Evolutionary conservation across 495 filamentous ascomycete species (phyloP), one percentile per base, ranked within the genome.

Genomic region (Talaromyces stipitatus): DNA sequence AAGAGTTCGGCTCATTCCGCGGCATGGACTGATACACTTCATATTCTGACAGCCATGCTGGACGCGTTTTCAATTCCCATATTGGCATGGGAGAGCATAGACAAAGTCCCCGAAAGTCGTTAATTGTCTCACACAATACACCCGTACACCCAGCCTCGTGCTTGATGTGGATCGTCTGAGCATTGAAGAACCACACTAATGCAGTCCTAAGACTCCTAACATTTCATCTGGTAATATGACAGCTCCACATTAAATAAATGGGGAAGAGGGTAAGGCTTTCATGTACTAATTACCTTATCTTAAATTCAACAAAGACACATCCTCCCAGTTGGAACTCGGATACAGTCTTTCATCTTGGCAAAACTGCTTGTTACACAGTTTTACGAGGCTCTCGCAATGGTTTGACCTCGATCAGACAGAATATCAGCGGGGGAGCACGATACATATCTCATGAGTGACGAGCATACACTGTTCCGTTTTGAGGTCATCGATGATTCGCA

Each of bases 401-500:
- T 3, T 24, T 24, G 28, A 32, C 47, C 7, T 29, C 20, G 10
- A 9, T 50, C 28, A 50, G 47, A 26, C 10, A 11, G 4, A 29
- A 18, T 23, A 4, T 24, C 10, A 16, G 12, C 16, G 2, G 2
- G 18, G 5, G 2, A 47, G 1, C 18, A n/a, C 18, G 4, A 23
- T 6, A 3, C 18, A 14, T 3, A 48, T 20, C 22, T 48, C 11
- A 14, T 22, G n/a, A 22, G 54, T 56, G 2, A 32, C 14, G 2
- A 56, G 41, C 41, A 56, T 22, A 28, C n/a, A n/a, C n/a, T 43
- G 26, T 12, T 56, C 33, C 20, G n/a, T 27, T 12, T 26, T 18
- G n/a, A 16, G 18, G 38, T 46, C 23, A 28, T 62, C 60, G 10
- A 59, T 20, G 12, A 62, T 24, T 14, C 48, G 56, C 59, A 61